These are phyloP conservation scores for Alternaria atra DNA, from an alignment of 2,329 filamentous ascomycete genomes.

Conservation along the genomic window DNA sequence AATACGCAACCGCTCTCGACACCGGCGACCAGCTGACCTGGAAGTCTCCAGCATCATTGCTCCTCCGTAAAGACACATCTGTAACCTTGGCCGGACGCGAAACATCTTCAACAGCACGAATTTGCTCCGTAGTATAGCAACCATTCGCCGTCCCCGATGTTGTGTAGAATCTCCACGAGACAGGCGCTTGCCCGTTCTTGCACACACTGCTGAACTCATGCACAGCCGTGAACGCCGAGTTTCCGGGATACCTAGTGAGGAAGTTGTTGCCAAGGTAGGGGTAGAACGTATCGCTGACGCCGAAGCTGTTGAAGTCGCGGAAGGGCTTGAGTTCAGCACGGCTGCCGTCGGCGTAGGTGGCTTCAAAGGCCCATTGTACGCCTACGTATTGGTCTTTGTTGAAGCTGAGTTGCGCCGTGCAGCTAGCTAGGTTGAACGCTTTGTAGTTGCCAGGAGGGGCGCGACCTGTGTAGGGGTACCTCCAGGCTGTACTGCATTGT, in stretches of 20 bases:
- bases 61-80: conserved; percentile 5
- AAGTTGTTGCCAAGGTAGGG: conserved; percentile 16
- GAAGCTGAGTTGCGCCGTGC: conserved; percentile 14
- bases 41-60: conserved; percentile 14
- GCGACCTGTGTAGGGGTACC: not conserved
- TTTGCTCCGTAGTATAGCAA: conserved; percentile 8
- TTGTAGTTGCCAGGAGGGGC: conserved; percentile 8
- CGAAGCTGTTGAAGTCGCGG: conserved; percentile 6
- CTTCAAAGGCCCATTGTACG: conserved; percentile 19
- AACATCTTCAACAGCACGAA: not conserved
- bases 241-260: conserved; percentile 10
- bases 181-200: conserved; percentile 11
- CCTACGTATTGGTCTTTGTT: conserved; percentile 16
- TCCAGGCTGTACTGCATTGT: not conserved
- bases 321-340: conserved; percentile 8
- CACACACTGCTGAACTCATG: conserved; percentile 19
- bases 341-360: conserved; percentile 15
- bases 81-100: conserved; percentile 4
- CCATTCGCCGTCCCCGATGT: not conserved
- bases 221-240: conserved; percentile 16
- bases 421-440: conserved; percentile 13
- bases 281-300: conserved; percentile 14
- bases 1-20: conserved; percentile 12
- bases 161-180: conserved; percentile 16
- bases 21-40: conserved; percentile 13